phyloP scores from a whole-genome alignment of 192 early-diverging fungal species.

The Haplosporangium gracile region DNA sequence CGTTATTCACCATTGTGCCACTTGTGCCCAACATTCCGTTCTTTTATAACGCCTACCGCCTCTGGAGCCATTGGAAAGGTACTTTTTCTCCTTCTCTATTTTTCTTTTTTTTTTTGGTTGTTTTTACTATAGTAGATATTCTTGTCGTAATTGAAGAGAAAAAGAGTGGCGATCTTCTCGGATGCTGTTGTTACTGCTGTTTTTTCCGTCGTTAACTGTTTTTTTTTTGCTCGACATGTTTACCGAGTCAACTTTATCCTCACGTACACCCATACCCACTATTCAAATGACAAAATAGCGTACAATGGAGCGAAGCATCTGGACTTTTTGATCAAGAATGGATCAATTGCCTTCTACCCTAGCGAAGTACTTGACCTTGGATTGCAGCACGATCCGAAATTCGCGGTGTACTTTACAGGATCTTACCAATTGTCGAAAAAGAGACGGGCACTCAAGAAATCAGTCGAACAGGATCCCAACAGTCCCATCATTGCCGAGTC shows the following conservation, averaged over 20 bases:
- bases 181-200: too few relatives aligned
- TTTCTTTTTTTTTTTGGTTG: too few relatives aligned
- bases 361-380: conserved; percentile 37
- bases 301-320: conserved; percentile 66
- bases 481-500: conserved; percentile 32
- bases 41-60: conserved; percentile 83
- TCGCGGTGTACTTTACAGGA: conserved; percentile 47
- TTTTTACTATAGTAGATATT: too few relatives aligned
- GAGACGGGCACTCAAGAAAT: conserved; percentile 18
- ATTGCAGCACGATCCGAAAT: conserved; percentile 35
- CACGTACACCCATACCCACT: neutral
- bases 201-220: too few relatives aligned
- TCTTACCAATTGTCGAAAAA: conserved; percentile 40
- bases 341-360: conserved; percentile 23
- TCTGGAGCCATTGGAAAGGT: conserved; percentile 88
- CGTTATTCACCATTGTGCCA: conserved; percentile 78
- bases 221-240: conserved; percentile 19
- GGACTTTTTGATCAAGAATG: conserved; percentile 30
- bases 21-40: conserved; percentile 83
- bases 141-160: too few relatives aligned
- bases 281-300: conserved; percentile 29
- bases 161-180: too few relatives aligned
- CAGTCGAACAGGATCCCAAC: conserved; percentile 16
- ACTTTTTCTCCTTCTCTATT: neutral
- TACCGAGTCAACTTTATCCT: conserved; percentile 3